A percentile compares a stretch with the other conserved stretches of the same genome.
phyloP scores from a whole-genome alignment of 2,329 filamentous ascomycete species.

The Stromatinia cepivora region DNA sequence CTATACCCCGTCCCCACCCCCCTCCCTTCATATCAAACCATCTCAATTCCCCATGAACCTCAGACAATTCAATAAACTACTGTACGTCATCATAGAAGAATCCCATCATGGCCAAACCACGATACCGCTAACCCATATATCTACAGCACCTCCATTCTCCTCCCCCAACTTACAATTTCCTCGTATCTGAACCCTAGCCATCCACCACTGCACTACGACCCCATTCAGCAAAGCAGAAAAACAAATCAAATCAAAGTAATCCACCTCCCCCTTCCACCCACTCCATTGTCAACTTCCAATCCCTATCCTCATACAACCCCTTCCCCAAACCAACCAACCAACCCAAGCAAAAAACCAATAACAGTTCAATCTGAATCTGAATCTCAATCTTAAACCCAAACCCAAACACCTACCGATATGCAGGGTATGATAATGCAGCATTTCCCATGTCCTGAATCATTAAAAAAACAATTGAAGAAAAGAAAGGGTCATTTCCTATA shows the following conservation, averaged over 20 bases:
- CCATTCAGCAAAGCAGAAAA: not conserved
- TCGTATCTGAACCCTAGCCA: not conserved
- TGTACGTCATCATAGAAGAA: not conserved
- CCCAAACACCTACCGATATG: conserved; percentile 16
- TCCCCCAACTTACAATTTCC: too few species aligned
- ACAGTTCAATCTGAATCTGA: not conserved
- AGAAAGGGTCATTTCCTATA: not conserved
- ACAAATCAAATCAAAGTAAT: not conserved
- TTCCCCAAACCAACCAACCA: not conserved
- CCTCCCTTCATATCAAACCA: not conserved
- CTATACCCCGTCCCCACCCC: not conserved
- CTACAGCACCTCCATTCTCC: not conserved
- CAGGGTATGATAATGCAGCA: conserved; percentile 20
- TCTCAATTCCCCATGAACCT: not conserved
- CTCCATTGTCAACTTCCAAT: not conserved
- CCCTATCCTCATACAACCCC: not conserved
- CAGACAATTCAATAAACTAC: not conserved
- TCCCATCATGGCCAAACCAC: not conserved
- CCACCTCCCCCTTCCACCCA: not conserved
- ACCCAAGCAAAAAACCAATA: conserved; percentile 1
- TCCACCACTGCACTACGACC: not conserved
- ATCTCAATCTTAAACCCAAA: not conserved
- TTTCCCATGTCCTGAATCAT: conserved; percentile 19
- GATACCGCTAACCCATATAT: not conserved
- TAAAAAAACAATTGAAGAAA: not conserved